These are phyloP conservation scores for Ophiostoma tasmaniense DNA, from an alignment of 2,329 filamentous ascomycete species.

Conservation along the genomic window DNA sequence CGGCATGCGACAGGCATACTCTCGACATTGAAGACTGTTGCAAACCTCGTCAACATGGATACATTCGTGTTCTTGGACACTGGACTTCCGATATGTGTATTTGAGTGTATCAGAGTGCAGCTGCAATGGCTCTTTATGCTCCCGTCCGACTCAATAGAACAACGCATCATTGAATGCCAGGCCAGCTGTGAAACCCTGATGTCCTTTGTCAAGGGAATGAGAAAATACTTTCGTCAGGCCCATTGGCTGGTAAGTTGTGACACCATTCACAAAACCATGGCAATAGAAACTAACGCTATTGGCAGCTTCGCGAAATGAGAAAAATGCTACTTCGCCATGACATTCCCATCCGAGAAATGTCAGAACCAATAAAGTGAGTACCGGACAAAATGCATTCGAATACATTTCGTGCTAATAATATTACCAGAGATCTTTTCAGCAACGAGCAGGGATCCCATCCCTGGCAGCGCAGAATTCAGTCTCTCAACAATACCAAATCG, in stretches of 20 bases:
- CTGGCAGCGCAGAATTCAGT: background rate
- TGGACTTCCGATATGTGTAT: background rate
- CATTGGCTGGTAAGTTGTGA: background rate
- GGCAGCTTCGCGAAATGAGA: background rate
- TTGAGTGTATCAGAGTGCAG: background rate
- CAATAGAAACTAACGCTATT: background rate
- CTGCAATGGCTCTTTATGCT: constrained; percentile 8
- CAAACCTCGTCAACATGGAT: background rate
- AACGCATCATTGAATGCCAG: background rate
- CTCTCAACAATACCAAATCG: background rate
- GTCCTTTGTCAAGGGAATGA: background rate
- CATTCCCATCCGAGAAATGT: background rate
- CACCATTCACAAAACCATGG: background rate
- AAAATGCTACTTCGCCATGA: background rate
- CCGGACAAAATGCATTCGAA: background rate
- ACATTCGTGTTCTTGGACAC: background rate
- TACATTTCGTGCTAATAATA: background rate
- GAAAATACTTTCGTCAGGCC: constrained; percentile 6
- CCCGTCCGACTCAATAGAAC: constrained; percentile 3
- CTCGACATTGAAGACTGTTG: background rate
- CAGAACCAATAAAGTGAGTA: background rate
- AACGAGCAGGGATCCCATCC: background rate
- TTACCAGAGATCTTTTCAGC: background rate
- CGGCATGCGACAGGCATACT: background rate
- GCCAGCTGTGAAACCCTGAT: constrained; percentile 3